These are phyloP conservation scores for Solanum hybrid DNA, from an alignment of 305 asterid genomes.

Conservation along the genomic window DNA sequence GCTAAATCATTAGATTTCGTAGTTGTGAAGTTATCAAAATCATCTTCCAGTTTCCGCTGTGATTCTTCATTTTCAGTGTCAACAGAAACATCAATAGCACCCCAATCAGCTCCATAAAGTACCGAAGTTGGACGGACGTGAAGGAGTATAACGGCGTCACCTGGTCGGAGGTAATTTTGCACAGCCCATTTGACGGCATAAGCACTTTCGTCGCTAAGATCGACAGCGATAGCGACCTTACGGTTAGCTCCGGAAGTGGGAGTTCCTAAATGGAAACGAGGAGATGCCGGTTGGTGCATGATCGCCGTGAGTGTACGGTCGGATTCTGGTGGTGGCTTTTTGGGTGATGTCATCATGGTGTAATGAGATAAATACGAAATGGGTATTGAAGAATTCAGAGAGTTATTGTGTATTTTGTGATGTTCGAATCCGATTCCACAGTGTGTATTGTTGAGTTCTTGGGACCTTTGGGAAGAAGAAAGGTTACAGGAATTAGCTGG, in stretches of 20 bases:
- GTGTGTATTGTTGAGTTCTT: background rate
- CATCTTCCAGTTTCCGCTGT: slow-evolving; percentile 57
- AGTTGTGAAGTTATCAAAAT: slow-evolving; percentile 56
- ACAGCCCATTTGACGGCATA: slow-evolving; percentile 71
- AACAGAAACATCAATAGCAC: slow-evolving; percentile 39
- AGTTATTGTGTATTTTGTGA: background rate
- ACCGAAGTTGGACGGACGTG: slow-evolving; percentile 75
- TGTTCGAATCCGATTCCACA: background rate
- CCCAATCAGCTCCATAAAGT: slow-evolving; percentile 82
- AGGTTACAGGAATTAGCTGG: background rate
- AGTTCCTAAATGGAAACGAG: slow-evolving; percentile 53
- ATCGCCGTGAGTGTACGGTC: slow-evolving; percentile 40
- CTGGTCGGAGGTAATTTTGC: slow-evolving; percentile 63
- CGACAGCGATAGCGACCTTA: slow-evolving; percentile 61
- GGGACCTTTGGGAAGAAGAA: background rate
- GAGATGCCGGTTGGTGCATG: slow-evolving; percentile 68
- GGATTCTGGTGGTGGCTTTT: slow-evolving; percentile 28
- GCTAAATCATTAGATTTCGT: slow-evolving; percentile 59
- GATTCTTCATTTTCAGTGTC: slow-evolving; percentile 45
- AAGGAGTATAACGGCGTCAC: slow-evolving; percentile 66
- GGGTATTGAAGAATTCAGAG: background rate
- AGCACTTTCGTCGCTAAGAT: slow-evolving; percentile 77
- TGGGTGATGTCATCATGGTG: slow-evolving; percentile 36
- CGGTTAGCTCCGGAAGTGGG: slow-evolving; percentile 48
- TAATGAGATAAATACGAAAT: background rate